phyloP scores from a whole-genome alignment of 2,329 filamentous ascomycete genomes.

The Diaporthe ampelina region DNA sequence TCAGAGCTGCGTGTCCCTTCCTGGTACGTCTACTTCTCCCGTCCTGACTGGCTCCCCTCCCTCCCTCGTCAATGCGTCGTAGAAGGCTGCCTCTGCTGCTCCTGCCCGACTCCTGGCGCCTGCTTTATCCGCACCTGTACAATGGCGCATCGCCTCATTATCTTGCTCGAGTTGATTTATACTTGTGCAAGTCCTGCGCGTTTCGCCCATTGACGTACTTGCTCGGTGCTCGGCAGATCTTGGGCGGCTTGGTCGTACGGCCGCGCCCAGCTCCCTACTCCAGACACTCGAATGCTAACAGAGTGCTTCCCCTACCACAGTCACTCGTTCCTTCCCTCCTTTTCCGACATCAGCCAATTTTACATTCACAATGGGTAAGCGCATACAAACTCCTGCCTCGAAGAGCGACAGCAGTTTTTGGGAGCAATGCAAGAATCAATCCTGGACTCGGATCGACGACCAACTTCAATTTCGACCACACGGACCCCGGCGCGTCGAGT shows the following conservation, averaged over 20 bases:
- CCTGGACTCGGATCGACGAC: slow-evolving; percentile 31
- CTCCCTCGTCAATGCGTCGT: slow-evolving; percentile 16
- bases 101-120: slow-evolving; percentile 2
- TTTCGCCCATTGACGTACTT: slow-evolving; percentile 14
- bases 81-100: slow-evolving; percentile 16
- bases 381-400: slow-evolving; percentile 17
- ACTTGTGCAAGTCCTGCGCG: neutral
- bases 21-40: slow-evolving; percentile 37
- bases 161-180: neutral
- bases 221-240: neutral
- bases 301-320: slow-evolving; percentile 23
- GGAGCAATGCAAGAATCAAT: slow-evolving; percentile 40
- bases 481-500: slow-evolving; percentile 9
- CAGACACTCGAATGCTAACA: slow-evolving; percentile 38
- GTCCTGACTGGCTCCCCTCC: neutral
- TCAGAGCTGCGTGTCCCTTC: slow-evolving; percentile 42
- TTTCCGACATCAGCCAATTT: slow-evolving; percentile 37
- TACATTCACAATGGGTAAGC: slow-evolving; percentile 43
- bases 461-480: neutral
- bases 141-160: slow-evolving; percentile 7
- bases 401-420: slow-evolving; percentile 13
- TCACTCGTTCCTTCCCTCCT: slow-evolving; percentile 42
- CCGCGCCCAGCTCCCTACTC: neutral
- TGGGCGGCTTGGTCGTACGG: neutral
- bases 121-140: neutral